phyloP scores from a whole-genome alignment of 2,329 filamentous ascomycete species.

The Neofusicoccum cordaticola region DNA sequence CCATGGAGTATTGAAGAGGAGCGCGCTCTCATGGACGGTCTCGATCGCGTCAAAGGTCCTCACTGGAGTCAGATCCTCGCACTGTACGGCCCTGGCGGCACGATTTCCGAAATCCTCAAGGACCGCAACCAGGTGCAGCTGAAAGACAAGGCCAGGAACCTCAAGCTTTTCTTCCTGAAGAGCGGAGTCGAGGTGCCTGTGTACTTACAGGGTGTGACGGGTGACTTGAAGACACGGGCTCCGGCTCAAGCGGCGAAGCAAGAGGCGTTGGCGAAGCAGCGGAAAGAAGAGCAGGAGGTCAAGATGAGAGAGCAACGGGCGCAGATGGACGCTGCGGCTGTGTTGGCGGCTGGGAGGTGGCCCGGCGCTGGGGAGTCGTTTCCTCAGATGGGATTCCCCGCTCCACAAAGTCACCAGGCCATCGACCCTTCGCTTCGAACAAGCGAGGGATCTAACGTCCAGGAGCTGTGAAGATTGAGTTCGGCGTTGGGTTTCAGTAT shows the following conservation, averaged over 20 bases:
- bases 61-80: conserved; percentile 91
- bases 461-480: neutral
- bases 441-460: neutral
- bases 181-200: conserved; percentile 87
- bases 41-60: conserved; percentile 84
- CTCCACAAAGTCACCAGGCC: neutral
- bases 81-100: conserved; percentile 76
- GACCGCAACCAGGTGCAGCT: conserved; percentile 88
- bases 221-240: conserved; percentile 81
- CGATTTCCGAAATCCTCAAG: conserved; percentile 77
- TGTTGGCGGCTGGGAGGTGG: conserved; percentile 13
- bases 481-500: neutral
- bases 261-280: conserved; percentile 17
- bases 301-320: conserved; percentile 4
- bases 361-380: neutral
- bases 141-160: conserved; percentile 86
- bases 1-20: conserved; percentile 90
- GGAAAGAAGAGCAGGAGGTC: conserved; percentile 14
- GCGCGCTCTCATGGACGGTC: conserved; percentile 81
- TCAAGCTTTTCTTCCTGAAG: conserved; percentile 90
- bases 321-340: conserved; percentile 16
- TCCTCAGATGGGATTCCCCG: conserved; percentile 3
- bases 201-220: conserved; percentile 82
- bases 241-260: conserved; percentile 55
- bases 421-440: conserved; percentile 13